phyloP scores from a whole-genome alignment of 2,329 filamentous ascomycete species.

The Trichoderma simmonsii region DNA sequence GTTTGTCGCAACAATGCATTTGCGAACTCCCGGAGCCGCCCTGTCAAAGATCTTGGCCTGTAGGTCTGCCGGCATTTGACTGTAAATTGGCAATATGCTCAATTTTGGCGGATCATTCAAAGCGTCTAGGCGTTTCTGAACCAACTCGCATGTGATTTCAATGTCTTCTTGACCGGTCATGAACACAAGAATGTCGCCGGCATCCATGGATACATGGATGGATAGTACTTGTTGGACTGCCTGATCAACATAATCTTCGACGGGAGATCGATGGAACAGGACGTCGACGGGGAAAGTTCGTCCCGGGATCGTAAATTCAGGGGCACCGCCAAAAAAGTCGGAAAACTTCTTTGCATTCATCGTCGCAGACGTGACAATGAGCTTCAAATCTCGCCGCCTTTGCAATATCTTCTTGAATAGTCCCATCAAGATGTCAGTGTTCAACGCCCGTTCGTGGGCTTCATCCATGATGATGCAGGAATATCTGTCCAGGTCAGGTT shows the following conservation, averaged over 20 bases:
- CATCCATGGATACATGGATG: constrained; percentile 91
- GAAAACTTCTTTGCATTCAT: constrained; percentile 98
- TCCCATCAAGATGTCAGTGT: constrained; percentile 96
- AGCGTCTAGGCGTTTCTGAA: constrained; percentile 81
- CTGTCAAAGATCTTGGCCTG: constrained; percentile 97
- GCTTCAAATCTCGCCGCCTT: constrained; percentile 82
- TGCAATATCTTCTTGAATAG: constrained; percentile 96
- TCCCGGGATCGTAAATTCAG: constrained; percentile 94
- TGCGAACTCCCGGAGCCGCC: constrained; percentile 84
- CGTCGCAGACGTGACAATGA: constrained; percentile 96
- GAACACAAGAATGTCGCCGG: constrained; percentile 93
- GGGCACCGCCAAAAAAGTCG: constrained; percentile 91
- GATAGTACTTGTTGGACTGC: constrained; percentile 93
- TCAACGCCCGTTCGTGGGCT: constrained; percentile 92
- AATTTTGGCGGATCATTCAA: constrained; percentile 94
- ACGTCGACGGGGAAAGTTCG: constrained; percentile 96
- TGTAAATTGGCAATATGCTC: constrained; percentile 95
- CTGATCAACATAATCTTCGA: constrained; percentile 96
- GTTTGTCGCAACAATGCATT: constrained; percentile 97
- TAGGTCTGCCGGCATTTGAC: constrained; percentile 97
- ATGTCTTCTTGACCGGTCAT: constrained; percentile 99
- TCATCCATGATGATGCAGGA: constrained; percentile 99
- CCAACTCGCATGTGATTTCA: constrained; percentile 89
- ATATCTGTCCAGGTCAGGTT: constrained; percentile 90
- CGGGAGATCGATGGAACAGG: constrained; percentile 90